Evolutionary conservation across 768 basidiomycete species (phyloP).

Genomic region (Psilocybe cyanescens): DNA sequence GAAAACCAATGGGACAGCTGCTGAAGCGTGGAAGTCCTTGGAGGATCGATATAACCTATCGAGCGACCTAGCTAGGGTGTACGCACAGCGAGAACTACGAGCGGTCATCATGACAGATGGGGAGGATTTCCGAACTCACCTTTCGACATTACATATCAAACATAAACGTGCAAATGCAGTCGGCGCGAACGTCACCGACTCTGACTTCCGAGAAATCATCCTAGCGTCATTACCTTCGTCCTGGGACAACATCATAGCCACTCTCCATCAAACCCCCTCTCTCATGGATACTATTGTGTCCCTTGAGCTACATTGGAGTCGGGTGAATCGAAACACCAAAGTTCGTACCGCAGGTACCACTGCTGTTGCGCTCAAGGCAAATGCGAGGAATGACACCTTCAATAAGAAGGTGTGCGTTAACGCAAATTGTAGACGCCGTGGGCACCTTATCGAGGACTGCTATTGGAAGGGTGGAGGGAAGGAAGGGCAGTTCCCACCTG

Average conservation of each 20-base stretch:
- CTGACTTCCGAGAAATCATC: constrained; percentile 21
- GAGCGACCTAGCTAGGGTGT: constrained; percentile 13
- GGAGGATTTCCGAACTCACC: constrained; percentile 16
- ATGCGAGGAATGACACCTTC: background rate
- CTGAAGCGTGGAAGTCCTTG: constrained; percentile 23
- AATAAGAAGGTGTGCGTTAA: constrained; percentile 14
- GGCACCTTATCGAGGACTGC: constrained; percentile 31
- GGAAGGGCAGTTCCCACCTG: constrained; percentile 35
- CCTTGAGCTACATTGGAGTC: constrained; percentile 11
- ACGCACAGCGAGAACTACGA: constrained; percentile 17
- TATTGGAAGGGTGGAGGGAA: constrained; percentile 39
- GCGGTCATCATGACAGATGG: constrained; percentile 20
- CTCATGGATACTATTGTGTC: constrained; percentile 15
- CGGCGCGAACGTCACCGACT: constrained; percentile 12
- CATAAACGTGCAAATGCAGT: constrained; percentile 16
- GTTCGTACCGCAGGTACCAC: background rate
- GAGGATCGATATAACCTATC: constrained; percentile 10
- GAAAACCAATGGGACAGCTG: constrained; percentile 22
- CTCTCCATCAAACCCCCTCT: constrained; percentile 11
- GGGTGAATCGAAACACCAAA: background rate
- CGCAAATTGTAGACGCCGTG: constrained; percentile 23
- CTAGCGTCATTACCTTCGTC: constrained; percentile 23
- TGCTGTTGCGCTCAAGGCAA: constrained; percentile 4
- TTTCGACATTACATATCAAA: constrained; percentile 18
- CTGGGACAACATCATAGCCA: constrained; percentile 23